Evolutionary conservation across 2,329 filamentous ascomycete genomes (phyloP).

Genomic region (Cladosporium velox): DNA sequence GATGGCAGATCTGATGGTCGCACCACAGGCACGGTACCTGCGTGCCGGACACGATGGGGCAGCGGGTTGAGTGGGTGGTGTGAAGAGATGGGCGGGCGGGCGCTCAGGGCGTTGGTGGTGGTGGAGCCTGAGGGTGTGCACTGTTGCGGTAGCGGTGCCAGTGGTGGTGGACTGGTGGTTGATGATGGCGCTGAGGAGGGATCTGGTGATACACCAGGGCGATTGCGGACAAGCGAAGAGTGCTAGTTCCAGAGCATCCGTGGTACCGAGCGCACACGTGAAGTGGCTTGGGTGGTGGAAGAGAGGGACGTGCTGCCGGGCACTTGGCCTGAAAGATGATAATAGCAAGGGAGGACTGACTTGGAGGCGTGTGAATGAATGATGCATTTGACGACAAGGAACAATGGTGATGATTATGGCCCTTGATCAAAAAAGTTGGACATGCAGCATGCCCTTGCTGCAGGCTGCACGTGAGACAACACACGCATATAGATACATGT

Average conservation of each 20-base stretch:
- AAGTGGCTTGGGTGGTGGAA: neutral
- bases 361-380: neutral
- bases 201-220: neutral
- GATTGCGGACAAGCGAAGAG: neutral
- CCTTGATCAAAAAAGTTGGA: neutral
- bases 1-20: neutral
- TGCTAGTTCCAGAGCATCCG: slow-evolving; percentile 10
- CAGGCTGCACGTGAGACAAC: neutral
- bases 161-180: neutral
- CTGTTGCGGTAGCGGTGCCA: neutral
- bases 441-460: neutral
- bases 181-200: neutral
- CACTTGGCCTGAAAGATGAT: neutral
- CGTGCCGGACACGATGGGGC: neutral
- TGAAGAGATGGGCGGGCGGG: neutral
- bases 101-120: neutral
- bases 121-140: neutral
- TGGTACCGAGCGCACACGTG: slow-evolving; percentile 16
- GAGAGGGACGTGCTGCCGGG: neutral
- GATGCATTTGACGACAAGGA: neutral
- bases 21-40: neutral
- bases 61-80: neutral
- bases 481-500: neutral
- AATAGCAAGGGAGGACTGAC: too few species aligned
- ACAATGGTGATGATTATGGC: neutral